phyloP scores from a whole-genome alignment of 2,329 filamentous ascomycete genomes.

The Arthroderma uncinatum region DNA sequence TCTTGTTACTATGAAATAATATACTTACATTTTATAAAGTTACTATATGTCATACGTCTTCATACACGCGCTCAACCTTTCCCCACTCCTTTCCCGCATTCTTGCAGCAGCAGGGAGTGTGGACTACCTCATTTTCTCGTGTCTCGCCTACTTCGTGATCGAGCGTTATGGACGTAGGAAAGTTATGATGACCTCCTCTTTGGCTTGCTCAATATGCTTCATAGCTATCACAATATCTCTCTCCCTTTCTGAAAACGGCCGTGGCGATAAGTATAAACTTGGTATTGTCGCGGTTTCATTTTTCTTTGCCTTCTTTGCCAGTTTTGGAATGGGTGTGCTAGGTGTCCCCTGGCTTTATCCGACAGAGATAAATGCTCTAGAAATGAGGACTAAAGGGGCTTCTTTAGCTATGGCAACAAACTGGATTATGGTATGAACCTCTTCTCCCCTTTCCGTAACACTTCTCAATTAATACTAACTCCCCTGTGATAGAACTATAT shows the following conservation, averaged over 20 bases:
- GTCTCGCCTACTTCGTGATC: slow-evolving; percentile 36
- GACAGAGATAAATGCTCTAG: slow-evolving; percentile 16
- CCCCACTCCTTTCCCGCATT: slow-evolving; percentile 31
- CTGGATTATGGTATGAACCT: slow-evolving; percentile 22
- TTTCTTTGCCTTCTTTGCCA: slow-evolving; percentile 33
- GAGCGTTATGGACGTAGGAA: slow-evolving; percentile 40
- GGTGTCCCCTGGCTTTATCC: slow-evolving; percentile 25
- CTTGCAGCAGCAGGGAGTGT: slow-evolving; percentile 38
- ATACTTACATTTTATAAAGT: slow-evolving; percentile 10
- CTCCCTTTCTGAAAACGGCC: slow-evolving; percentile 30
- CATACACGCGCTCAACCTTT: slow-evolving; percentile 32
- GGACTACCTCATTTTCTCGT: slow-evolving; percentile 38
- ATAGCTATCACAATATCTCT: slow-evolving; percentile 38
- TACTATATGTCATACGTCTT: slow-evolving; percentile 35
- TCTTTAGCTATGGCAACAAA: slow-evolving; percentile 19
- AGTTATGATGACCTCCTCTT: slow-evolving; percentile 40
- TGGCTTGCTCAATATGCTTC: slow-evolving; percentile 41
- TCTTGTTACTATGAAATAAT: background rate
- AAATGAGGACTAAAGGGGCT: slow-evolving; percentile 14
- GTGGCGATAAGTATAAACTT: slow-evolving; percentile 33
- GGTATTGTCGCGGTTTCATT: slow-evolving; percentile 41
- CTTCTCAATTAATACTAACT: slow-evolving; percentile 28
- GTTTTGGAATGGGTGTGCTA: slow-evolving; percentile 31
- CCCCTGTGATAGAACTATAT: slow-evolving; percentile 22
- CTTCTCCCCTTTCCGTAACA: slow-evolving; percentile 9